phyloP scores from a whole-genome alignment of 306 rosid species.

The Psophocarpus tetragonolobus region DNA sequence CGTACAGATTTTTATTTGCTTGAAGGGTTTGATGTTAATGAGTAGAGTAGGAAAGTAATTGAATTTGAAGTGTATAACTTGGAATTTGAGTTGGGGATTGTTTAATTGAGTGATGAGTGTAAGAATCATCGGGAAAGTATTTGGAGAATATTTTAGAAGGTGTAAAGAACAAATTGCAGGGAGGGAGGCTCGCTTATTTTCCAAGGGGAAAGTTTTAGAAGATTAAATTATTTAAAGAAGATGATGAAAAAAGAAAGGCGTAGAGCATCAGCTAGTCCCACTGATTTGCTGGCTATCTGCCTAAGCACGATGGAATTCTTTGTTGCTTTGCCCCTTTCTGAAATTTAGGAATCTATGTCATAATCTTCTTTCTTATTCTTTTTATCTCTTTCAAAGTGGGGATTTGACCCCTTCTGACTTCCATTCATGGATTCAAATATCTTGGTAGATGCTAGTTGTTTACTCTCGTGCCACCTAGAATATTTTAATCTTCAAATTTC shows the following conservation, averaged over 20 bases:
- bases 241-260: conserved; percentile 33
- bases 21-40: conserved; percentile 16
- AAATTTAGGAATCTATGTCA: conserved; percentile 51
- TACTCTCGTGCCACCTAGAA: conserved; percentile 34
- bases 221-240: conserved; percentile 37
- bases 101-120: conserved; percentile 34
- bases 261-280: conserved; percentile 42
- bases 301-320: conserved; percentile 46
- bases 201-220: conserved; percentile 44
- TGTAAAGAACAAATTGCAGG: conserved; percentile 27
- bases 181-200: conserved; percentile 36
- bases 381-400: conserved; percentile 51
- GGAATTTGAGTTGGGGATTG: conserved; percentile 25
- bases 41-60: neutral
- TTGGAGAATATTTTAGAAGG: conserved; percentile 35
- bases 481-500: conserved; percentile 34
- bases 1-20: neutral
- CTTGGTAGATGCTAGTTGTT: conserved; percentile 41
- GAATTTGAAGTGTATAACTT: neutral
- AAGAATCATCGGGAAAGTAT: conserved; percentile 25
- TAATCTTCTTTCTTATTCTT: conserved; percentile 35
- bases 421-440: conserved; percentile 30
- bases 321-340: conserved; percentile 39
- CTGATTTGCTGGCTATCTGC: conserved; percentile 46
- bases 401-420: conserved; percentile 40